phyloP scores from a whole-genome alignment of 805 yeast species.

The Huiozyma naganishii region DNA sequence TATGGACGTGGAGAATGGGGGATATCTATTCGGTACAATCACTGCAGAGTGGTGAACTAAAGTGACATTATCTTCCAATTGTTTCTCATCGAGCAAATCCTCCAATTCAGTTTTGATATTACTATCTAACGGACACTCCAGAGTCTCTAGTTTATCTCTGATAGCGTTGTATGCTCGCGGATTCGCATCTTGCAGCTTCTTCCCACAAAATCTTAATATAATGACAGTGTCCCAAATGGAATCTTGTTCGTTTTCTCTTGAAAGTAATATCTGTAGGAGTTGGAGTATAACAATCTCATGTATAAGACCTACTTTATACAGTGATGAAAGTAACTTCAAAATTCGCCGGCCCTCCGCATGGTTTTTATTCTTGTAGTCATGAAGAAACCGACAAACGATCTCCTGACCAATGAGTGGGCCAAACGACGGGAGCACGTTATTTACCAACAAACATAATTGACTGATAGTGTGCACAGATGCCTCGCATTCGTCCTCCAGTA shows the following conservation, averaged over 20 bases:
- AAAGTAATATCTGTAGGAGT: constrained; percentile 37
- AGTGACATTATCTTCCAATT: neutral
- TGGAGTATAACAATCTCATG: constrained; percentile 47
- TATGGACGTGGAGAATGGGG: too few species aligned
- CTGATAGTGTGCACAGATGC: neutral
- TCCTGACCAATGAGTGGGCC: constrained; percentile 50
- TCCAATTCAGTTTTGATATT: constrained; percentile 37
- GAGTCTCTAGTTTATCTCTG: constrained; percentile 47
- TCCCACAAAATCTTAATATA: constrained; percentile 45
- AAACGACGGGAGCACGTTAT: constrained; percentile 42
- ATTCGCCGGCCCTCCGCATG: neutral
- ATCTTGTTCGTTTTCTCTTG: constrained; percentile 37
- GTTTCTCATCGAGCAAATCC: constrained; percentile 38
- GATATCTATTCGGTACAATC: neutral
- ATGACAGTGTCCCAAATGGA: constrained; percentile 45
- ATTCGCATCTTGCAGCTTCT: constrained; percentile 34
- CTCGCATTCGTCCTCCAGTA: neutral
- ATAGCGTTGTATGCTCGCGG: constrained; percentile 37
- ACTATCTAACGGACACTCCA: constrained; percentile 43
- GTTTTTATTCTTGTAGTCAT: constrained; percentile 29
- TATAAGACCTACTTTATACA: constrained; percentile 52
- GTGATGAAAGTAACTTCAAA: constrained; percentile 4
- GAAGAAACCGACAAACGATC: constrained; percentile 47
- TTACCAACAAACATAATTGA: constrained; percentile 26
- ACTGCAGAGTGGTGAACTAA: constrained; percentile 1